These are phyloP conservation scores for Diaporthe destruens DNA, from an alignment of 2,329 filamentous ascomycete species.

Conservation along the genomic window DNA sequence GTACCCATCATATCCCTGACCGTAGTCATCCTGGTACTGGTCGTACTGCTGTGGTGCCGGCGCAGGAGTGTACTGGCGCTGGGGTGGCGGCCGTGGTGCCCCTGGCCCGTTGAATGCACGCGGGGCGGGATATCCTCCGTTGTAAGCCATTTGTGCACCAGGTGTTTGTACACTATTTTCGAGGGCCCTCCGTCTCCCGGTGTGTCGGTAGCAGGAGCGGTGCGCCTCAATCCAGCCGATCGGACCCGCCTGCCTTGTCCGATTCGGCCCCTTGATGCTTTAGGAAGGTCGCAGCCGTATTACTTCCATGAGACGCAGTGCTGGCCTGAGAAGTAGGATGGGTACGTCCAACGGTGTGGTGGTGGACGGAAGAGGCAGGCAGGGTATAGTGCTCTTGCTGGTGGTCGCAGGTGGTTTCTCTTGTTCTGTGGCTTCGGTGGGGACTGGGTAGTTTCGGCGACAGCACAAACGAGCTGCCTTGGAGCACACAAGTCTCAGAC, in stretches of 20 bases:
- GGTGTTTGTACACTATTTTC: slow-evolving; percentile 19
- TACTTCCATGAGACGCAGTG: slow-evolving; percentile 27
- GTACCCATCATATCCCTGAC: slow-evolving; percentile 59
- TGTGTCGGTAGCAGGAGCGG: slow-evolving; percentile 2
- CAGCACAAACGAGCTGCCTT: not conserved
- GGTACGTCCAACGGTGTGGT: not conserved
- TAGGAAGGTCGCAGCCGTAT: not conserved
- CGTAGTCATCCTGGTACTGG: slow-evolving; percentile 60
- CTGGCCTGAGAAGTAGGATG: not conserved
- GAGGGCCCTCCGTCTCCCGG: slow-evolving; percentile 15
- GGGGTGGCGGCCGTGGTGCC: slow-evolving; percentile 56
- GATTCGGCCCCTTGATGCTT: slow-evolving; percentile 5
- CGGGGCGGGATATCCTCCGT: slow-evolving; percentile 59
- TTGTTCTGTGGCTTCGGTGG: not conserved
- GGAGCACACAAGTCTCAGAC: slow-evolving; percentile 16
- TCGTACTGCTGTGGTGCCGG: slow-evolving; percentile 57
- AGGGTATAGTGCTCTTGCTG: slow-evolving; percentile 1
- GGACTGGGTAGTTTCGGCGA: slow-evolving; percentile 8
- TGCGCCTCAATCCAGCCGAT: not conserved
- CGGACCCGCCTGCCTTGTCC: slow-evolving; percentile 5
- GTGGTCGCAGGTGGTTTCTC: not conserved
- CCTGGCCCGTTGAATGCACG: slow-evolving; percentile 63
- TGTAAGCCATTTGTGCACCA: slow-evolving; percentile 61
- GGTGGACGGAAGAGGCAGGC: slow-evolving; percentile 2
- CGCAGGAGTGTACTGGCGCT: slow-evolving; percentile 51